Evolutionary conservation across 2,329 filamentous ascomycete genomes (phyloP), one percentile per base, ranked within the genome.

Genomic region (Pseudocercospora crystallina): DNA sequence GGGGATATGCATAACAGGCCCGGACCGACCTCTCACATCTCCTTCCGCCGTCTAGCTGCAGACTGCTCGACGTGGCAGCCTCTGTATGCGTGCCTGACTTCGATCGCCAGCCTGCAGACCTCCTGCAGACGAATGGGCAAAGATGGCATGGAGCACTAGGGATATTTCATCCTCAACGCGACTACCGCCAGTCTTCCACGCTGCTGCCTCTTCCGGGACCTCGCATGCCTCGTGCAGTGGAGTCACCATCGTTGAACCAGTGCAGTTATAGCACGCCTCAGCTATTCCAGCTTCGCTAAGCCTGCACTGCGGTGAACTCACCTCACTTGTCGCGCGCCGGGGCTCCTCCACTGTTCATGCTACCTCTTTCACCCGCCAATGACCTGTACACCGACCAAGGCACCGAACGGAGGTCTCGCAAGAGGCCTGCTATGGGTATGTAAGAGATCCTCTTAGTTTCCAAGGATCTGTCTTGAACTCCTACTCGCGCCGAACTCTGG

Each of bases 41-140:
- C 20, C 46, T 47, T 35, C 41, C 49, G 48, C 38, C 20, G 35
- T 39, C 59, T 61, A 62, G 61, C 58, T 54, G 56, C 54, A 58
- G 45, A 32, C 34, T 43, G 54, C 53, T 47, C 48, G 57, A 65
- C 63, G 63, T 65, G 63, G 62, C 63, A 65, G 50, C 48, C 54
- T 57, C 54, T 63, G 57, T 54, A 47, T 56, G 57, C 50, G 49
- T 53, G 58, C 59, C 57, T 57, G 47, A 53, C 51, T 40, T 44
- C 39, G 43, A 51, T 44, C 39, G 44, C 47, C 53, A 53, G 30
- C 41, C 39, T 32, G 48, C 44, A 54, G 53, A 56, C 20, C 20
- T 26, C 20, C 20, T 26, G 4, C 20, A 26, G 20, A 26, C 20
- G 58, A 61, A 54, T 59, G 59, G 58, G 58, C 56, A 45, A n/a